Evolutionary conservation across 768 basidiomycete species (phyloP).

Genomic region (Filobasidium wieringae): DNA sequence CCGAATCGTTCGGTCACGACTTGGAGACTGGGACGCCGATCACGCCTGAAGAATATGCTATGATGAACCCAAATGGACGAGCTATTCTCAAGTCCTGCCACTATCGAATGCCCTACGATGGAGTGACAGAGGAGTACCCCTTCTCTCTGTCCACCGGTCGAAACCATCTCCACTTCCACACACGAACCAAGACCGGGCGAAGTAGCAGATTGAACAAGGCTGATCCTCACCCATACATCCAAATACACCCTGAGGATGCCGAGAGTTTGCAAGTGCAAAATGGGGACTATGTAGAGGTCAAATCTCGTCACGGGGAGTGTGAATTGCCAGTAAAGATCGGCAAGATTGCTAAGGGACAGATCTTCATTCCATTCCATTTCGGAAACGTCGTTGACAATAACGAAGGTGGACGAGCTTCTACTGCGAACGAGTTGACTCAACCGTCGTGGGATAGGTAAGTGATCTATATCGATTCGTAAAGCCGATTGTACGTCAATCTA

Average conservation of each 20-base stretch:
- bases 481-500: neutral
- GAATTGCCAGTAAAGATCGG: conserved; percentile 20
- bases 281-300: conserved; percentile 19
- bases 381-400: conserved; percentile 13
- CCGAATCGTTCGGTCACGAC: conserved; percentile 12
- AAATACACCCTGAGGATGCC: conserved; percentile 20
- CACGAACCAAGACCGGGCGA: conserved; percentile 21
- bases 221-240: conserved; percentile 16
- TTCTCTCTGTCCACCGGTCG: conserved; percentile 16
- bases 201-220: conserved; percentile 17
- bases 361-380: conserved; percentile 24
- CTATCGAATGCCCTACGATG: conserved; percentile 15
- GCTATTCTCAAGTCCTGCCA: conserved; percentile 20
- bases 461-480: neutral
- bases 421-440: conserved; percentile 22
- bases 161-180: conserved; percentile 17
- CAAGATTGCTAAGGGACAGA: conserved; percentile 17
- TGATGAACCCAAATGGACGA: conserved; percentile 18
- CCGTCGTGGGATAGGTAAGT: conserved; percentile 16
- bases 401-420: conserved; percentile 15
- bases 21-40: conserved; percentile 17
- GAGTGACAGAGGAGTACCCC: conserved; percentile 16
- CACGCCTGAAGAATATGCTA: conserved; percentile 11
- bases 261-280: conserved; percentile 8
- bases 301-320: conserved; percentile 11